A percentile compares a stretch with the other conserved stretches of the same genome.
Conservation (phyloP, 2,329 filamentous ascomycete species). For the Penicillium sp. region DNA sequence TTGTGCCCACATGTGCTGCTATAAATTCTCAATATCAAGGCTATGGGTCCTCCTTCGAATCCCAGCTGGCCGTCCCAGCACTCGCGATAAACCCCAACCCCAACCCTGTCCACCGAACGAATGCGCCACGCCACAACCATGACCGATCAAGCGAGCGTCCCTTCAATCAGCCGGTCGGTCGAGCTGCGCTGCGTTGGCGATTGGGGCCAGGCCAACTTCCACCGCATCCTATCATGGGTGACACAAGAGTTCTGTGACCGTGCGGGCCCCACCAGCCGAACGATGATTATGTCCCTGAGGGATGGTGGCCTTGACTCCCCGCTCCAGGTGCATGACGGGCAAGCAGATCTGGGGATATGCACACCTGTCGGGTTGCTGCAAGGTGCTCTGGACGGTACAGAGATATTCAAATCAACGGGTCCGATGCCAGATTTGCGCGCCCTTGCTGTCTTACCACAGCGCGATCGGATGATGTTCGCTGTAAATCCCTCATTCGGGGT, state of each 20-base stretch:
- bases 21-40: too few species aligned
- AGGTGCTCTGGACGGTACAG: not conserved
- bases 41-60: too few species aligned
- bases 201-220: conserved; percentile 10
- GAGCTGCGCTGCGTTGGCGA: conserved; percentile 1
- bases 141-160: not conserved
- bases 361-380: not conserved
- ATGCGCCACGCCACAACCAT: not conserved
- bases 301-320: not conserved
- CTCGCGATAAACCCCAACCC: too few species aligned
- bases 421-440: not conserved
- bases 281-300: not conserved
- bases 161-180: not conserved
- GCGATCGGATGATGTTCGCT: conserved; percentile 3
- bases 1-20: too few species aligned
- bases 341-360: not conserved
- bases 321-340: not conserved
- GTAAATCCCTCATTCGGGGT: not conserved
- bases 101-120: too few species aligned
- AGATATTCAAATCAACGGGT: not conserved
- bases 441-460: not conserved
- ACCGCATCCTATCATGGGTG: conserved; percentile 8
- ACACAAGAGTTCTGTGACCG: conserved; percentile 8
- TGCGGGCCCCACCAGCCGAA: not conserved
- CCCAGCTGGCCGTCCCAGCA: too few species aligned